A percentile compares a stretch with the other conserved stretches of the same genome.
These are phyloP conservation scores for Daldinia vernicosa DNA, from an alignment of 495 filamentous ascomycete species.

Conservation along the genomic window DNA sequence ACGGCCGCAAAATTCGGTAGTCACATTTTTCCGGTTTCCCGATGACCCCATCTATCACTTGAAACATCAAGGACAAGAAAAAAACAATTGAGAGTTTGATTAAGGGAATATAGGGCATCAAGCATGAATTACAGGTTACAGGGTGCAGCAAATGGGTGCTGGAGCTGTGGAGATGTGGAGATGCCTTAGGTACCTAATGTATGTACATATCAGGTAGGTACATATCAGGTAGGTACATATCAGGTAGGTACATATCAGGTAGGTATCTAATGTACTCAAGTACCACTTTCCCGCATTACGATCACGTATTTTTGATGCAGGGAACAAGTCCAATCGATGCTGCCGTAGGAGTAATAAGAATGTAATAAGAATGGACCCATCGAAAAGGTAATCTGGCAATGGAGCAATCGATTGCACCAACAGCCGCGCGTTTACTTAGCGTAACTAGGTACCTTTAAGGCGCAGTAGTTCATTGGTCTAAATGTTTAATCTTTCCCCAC, in stretches of 20 bases:
- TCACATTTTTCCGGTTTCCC: slow-evolving; percentile 3
- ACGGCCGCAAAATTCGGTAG: slow-evolving; percentile 16
- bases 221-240: too few species aligned
- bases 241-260: too few species aligned
- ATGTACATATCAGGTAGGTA: too few species aligned
- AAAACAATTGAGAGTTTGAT: slow-evolving; percentile 1
- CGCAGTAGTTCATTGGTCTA: slow-evolving; percentile 17
- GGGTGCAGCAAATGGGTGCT: not conserved
- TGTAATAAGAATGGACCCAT: slow-evolving; percentile 5
- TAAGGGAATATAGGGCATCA: not conserved
- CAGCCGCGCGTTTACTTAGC: slow-evolving; percentile 40
- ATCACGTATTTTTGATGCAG: not conserved
- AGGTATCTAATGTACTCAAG: not conserved
- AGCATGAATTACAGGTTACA: too few species aligned
- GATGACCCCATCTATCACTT: not conserved
- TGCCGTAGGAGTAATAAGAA: slow-evolving; percentile 1
- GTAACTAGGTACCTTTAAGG: slow-evolving; percentile 8
- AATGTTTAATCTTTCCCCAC: slow-evolving; percentile 22
- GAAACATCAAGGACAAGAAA: not conserved
- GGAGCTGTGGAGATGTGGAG: too few species aligned
- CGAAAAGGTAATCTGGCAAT: not conserved
- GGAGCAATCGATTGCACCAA: slow-evolving; percentile 16
- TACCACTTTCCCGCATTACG: not conserved
- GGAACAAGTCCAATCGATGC: not conserved
- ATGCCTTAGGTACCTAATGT: too few species aligned